These are phyloP conservation scores for Xylaria acuta DNA, from an alignment of 495 filamentous ascomycete species.

Conservation along the genomic window DNA sequence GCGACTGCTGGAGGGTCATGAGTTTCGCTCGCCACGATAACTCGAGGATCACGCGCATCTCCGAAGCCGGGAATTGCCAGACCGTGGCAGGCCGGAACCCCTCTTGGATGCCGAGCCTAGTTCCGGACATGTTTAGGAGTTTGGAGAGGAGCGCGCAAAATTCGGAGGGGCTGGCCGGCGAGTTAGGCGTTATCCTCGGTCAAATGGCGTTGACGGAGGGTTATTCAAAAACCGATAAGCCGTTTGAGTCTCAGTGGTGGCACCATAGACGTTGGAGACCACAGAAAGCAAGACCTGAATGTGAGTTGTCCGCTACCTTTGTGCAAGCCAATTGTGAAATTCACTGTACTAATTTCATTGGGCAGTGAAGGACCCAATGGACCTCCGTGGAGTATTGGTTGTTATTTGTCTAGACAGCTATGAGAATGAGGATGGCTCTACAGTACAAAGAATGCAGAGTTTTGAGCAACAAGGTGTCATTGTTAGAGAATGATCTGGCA, in stretches of 20 bases:
- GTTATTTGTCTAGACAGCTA: constrained; percentile 4
- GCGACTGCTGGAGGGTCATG: constrained; percentile 32
- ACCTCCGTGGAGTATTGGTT: constrained; percentile 17
- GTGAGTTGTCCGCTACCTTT: neutral
- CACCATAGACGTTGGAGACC: constrained; percentile 6
- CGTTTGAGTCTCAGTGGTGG: constrained; percentile 14
- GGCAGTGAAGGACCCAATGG: neutral
- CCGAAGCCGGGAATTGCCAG: neutral
- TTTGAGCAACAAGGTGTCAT: constrained; percentile 12
- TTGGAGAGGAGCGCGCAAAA: neutral
- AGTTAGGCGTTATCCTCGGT: constrained; percentile 39
- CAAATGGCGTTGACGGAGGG: constrained; percentile 38
- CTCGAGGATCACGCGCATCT: constrained; percentile 29
- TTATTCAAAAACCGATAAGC: constrained; percentile 1
- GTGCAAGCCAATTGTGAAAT: neutral
- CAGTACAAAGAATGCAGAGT: neutral
- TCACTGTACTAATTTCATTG: neutral
- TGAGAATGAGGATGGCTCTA: constrained; percentile 5
- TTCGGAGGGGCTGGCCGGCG: constrained; percentile 38
- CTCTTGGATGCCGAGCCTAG: constrained; percentile 44
- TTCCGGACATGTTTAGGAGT: constrained; percentile 39
- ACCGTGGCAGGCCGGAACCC: constrained; percentile 33
- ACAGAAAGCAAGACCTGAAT: neutral
- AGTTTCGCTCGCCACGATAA: constrained; percentile 28
- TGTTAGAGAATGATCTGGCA: neutral